These are phyloP conservation scores for Cryptosporidium parvum DNA, from an alignment of 169 alveolate species.

Conservation along the genomic window DNA sequence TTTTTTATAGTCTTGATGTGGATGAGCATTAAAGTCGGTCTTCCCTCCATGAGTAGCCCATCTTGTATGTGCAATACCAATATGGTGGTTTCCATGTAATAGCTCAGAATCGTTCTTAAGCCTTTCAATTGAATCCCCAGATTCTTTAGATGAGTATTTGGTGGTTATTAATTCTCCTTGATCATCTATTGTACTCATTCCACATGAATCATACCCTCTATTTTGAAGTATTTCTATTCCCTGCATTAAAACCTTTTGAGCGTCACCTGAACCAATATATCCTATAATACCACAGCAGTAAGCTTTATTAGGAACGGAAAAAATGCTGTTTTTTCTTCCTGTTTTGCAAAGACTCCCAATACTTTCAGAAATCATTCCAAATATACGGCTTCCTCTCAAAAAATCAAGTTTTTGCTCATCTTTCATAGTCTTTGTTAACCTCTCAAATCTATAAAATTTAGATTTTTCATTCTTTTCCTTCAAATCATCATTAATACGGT, in stretches of 20 bases:
- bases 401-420: not conserved
- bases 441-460: slow-evolving; percentile 1
- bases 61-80: slow-evolving; percentile 98
- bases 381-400: not conserved
- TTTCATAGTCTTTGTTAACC: not conserved
- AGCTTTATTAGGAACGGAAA: slow-evolving; percentile 13
- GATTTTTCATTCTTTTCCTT: not conserved
- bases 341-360: not conserved
- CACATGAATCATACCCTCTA: slow-evolving; percentile 97
- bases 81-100: slow-evolving; percentile 85
- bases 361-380: not conserved
- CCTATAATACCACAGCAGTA: slow-evolving; percentile 92
- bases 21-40: slow-evolving; percentile 97
- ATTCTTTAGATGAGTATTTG: slow-evolving; percentile 85
- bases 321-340: not conserved
- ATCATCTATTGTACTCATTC: slow-evolving; percentile 89
- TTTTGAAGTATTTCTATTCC: slow-evolving; percentile 91
- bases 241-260: slow-evolving; percentile 85
- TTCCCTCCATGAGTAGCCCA: slow-evolving; percentile 99
- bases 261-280: slow-evolving; percentile 87
- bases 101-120: slow-evolving; percentile 81
- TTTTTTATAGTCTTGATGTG: slow-evolving; percentile 92
- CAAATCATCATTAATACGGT: not conserved
- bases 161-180: slow-evolving; percentile 86
- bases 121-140: slow-evolving; percentile 86